Conservation (phyloP, 139 green algal genomes). For the Chlorella vulgaris region DNA sequence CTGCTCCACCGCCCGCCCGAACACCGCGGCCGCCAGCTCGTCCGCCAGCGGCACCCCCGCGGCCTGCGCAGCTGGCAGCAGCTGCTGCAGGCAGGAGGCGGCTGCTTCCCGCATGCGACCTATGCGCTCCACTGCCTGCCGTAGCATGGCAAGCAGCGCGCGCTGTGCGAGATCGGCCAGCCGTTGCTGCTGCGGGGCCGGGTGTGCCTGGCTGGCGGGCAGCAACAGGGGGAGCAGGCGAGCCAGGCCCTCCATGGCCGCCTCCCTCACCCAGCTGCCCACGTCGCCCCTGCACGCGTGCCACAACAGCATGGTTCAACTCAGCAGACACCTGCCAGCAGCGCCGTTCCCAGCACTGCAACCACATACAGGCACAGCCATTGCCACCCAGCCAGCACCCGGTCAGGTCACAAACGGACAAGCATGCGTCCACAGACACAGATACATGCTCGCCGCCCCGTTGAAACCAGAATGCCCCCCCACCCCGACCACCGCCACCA, state of each 20-base stretch:
- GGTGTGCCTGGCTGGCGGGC: neutral
- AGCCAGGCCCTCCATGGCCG: conserved; percentile 71
- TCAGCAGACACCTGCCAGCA: no score
- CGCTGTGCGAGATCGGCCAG: neutral
- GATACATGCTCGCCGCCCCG: no score
- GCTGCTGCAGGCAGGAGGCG: neutral
- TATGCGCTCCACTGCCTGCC: conserved; percentile 89
- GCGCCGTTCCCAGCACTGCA: no score
- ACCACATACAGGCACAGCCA: neutral
- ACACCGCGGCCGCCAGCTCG: neutral
- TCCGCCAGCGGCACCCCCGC: conserved; percentile 27
- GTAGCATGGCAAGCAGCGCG: conserved; percentile 59
- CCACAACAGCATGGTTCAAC: neutral
- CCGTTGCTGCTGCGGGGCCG: neutral
- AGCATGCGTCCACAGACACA: no score
- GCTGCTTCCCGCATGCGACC: conserved; percentile 68
- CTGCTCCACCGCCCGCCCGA: neutral
- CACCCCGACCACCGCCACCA: no score
- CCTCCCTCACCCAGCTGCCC: conserved; percentile 92
- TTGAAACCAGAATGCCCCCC: no score
- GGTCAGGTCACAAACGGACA: neutral
- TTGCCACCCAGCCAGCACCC: neutral
- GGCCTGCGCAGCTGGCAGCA: neutral
- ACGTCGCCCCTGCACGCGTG: conserved; percentile 82
- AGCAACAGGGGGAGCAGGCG: conserved; percentile 45